Conservation (phyloP, 2,329 filamentous ascomycete genomes). For the Ophiostoma perfectum region DNA sequence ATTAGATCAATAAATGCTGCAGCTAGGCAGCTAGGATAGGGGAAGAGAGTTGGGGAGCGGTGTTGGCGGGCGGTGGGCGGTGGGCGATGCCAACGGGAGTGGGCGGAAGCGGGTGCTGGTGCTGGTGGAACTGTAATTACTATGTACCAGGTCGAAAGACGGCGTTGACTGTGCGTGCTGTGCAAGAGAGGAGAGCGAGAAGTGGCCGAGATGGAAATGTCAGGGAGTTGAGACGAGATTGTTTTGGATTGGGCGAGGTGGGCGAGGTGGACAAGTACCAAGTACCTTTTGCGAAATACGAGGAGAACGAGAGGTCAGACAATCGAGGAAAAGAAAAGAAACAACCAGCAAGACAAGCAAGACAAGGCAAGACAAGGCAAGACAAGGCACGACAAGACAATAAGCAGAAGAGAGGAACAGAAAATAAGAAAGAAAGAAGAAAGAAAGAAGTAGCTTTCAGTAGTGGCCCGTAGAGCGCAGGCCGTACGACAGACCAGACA, state of each 20-base stretch:
- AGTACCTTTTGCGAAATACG: not conserved
- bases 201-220: not conserved
- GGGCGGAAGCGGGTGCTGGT: not conserved
- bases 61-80: not conserved
- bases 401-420: not conserved
- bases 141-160: not conserved
- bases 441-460: not conserved
- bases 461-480: too few species aligned
- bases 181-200: not conserved
- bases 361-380: not conserved
- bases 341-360: not conserved
- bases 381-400: too few species aligned
- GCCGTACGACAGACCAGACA: too few species aligned
- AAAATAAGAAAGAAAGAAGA: not conserved
- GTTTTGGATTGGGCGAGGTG: not conserved
- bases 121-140: not conserved
- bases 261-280: not conserved
- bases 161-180: not conserved
- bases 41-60: not conserved
- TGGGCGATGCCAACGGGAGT: not conserved
- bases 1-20: not conserved
- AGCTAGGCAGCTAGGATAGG: not conserved
- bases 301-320: not conserved
- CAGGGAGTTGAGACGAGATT: not conserved
- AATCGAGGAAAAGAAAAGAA: not conserved